Percentiles rank a stretch among this genome's conserved stretches.
phyloP scores from a whole-genome alignment of 2,329 filamentous ascomycete species.

The Cladosporium sp. region DNA sequence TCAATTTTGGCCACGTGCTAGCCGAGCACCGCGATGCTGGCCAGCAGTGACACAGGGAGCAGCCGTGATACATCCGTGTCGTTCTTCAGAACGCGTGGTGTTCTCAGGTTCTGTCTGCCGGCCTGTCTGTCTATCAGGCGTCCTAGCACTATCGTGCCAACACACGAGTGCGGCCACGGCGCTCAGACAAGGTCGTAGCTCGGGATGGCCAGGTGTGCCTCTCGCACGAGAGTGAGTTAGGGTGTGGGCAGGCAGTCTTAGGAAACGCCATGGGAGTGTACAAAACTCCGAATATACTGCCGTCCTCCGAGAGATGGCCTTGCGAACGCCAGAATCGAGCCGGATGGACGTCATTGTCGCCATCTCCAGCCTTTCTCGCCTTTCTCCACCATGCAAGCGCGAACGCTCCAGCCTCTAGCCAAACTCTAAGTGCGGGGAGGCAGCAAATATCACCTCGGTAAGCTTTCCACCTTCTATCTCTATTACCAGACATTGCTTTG shows the following conservation, averaged over 20 bases:
- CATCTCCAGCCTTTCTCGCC: not conserved
- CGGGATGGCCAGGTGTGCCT: not conserved
- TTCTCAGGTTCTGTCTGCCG: not conserved
- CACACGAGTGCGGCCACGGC: not conserved
- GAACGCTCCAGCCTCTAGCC: not conserved
- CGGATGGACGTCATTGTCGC: not conserved
- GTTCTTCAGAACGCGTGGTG: not conserved
- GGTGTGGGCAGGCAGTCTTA: not conserved
- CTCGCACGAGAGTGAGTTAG: not conserved
- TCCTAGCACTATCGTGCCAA: not conserved
- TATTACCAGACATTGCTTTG: not conserved
- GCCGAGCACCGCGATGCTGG: not conserved
- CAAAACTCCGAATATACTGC: not conserved
- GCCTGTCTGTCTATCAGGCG: not conserved
- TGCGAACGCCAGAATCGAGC: not conserved
- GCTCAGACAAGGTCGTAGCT: conserved; percentile 8
- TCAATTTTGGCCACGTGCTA: not conserved
- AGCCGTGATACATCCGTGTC: not conserved
- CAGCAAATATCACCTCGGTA: not conserved
- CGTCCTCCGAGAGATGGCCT: not conserved
- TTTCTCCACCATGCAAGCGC: not conserved
- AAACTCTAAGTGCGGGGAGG: not conserved
- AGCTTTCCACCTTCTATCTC: not conserved
- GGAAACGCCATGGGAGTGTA: not conserved
- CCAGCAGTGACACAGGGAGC: too few species aligned